These are phyloP conservation scores for Trichoderma sp. DNA, from an alignment of 2,329 filamentous ascomycete species.

Conservation along the genomic window DNA sequence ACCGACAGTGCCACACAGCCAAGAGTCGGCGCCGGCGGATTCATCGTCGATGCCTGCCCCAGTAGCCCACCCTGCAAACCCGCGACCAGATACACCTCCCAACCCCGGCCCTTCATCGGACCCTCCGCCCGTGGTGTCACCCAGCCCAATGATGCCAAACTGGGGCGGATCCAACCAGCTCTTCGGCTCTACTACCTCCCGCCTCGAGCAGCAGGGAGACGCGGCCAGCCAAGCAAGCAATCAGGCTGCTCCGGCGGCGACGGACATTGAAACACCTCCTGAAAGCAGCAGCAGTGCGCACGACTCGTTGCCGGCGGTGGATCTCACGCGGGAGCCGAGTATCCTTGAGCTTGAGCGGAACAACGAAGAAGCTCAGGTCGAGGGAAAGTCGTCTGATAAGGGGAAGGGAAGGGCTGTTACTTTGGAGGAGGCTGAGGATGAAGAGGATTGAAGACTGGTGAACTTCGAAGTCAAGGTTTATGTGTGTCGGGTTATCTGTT, in stretches of 20 bases:
- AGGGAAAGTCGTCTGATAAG: slow-evolving; percentile 37
- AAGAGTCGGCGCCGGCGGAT: slow-evolving; percentile 11
- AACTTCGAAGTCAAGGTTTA: neutral
- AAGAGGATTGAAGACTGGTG: slow-evolving; percentile 37
- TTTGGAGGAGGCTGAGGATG: slow-evolving; percentile 50
- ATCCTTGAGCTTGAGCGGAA: slow-evolving; percentile 28
- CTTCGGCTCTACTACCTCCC: slow-evolving; percentile 43
- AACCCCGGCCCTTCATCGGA: slow-evolving; percentile 31
- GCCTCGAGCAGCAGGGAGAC: slow-evolving; percentile 34
- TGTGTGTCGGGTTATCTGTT: neutral
- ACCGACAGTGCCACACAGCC: slow-evolving; percentile 1
- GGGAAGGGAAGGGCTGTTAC: slow-evolving; percentile 51
- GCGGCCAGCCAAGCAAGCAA: slow-evolving; percentile 21
- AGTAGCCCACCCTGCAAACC: neutral
- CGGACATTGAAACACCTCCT: neutral
- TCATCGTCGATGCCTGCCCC: neutral
- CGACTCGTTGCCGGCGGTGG: slow-evolving; percentile 21
- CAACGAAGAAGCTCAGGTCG: slow-evolving; percentile 25
- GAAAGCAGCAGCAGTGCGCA: slow-evolving; percentile 3
- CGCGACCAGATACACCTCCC: neutral
- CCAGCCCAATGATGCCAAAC: slow-evolving; percentile 52
- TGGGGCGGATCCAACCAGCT: slow-evolving; percentile 57
- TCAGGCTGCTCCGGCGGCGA: slow-evolving; percentile 27
- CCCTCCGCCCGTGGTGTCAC: slow-evolving; percentile 47
- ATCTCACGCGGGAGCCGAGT: slow-evolving; percentile 25